Conservation (phyloP, 768 basidiomycete species). For the Pleurotus djamor region DNA sequence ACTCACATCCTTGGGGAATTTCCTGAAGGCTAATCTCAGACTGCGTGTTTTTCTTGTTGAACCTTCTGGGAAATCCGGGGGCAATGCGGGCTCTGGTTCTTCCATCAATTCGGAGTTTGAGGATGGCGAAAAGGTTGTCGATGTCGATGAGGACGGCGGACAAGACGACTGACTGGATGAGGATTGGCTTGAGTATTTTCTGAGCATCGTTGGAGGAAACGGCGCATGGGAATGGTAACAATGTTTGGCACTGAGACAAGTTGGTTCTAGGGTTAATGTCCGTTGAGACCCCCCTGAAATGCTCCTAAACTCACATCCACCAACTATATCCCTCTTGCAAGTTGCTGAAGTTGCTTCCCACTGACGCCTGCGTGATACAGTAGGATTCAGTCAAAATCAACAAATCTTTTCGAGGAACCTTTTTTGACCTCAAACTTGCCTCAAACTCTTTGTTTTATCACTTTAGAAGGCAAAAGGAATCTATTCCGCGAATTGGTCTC, state of each 20-base stretch:
- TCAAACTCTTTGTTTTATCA: no score
- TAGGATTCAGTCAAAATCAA: no score
- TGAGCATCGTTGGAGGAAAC: background rate
- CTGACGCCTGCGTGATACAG: no score
- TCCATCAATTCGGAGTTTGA: slow-evolving; percentile 5
- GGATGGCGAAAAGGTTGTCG: background rate
- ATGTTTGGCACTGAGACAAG: background rate
- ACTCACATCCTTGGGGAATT: slow-evolving; percentile 30
- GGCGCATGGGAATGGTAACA: background rate
- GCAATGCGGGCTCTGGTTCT: background rate
- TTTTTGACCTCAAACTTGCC: no score
- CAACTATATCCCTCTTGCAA: no score
- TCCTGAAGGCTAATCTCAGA: slow-evolving; percentile 22
- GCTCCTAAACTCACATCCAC: background rate
- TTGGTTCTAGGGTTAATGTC: background rate
- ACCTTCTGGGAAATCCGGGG: background rate
- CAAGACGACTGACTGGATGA: background rate
- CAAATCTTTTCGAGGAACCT: no score
- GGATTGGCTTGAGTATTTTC: background rate
- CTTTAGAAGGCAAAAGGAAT: no score
- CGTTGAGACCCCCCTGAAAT: no score
- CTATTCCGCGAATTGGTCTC: no score
- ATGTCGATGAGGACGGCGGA: background rate
- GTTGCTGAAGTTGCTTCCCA: no score
- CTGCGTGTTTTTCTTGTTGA: slow-evolving; percentile 12